Conservation (phyloP, 257 asterid genomes). For the Penstemon eatonii region DNA sequence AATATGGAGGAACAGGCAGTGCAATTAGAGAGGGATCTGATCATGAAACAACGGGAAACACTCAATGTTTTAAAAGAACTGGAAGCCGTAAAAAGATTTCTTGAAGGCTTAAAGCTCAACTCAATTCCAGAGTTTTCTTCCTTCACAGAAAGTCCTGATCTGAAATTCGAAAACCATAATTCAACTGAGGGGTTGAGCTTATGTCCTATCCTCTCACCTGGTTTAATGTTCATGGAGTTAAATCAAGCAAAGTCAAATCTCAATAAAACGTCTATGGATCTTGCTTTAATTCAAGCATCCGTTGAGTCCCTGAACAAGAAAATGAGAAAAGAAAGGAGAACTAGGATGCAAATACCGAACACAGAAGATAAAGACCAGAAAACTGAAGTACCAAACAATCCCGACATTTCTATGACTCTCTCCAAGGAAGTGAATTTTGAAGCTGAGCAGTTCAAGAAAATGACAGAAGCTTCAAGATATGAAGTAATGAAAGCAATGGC, state of each 20-base stretch:
- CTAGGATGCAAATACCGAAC: conserved; percentile 24
- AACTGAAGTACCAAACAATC: conserved; percentile 9
- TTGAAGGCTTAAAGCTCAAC: conserved; percentile 53
- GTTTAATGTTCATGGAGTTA: conserved; percentile 57
- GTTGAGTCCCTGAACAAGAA: conserved; percentile 73
- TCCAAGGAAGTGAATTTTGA: conserved; percentile 47
- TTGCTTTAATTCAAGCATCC: conserved; percentile 74
- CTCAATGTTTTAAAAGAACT: conserved; percentile 61
- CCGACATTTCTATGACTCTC: conserved; percentile 16
- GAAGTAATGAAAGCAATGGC: conserved; percentile 87
- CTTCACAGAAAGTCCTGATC: conserved; percentile 39
- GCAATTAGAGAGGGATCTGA: conserved; percentile 50
- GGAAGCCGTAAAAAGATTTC: conserved; percentile 62
- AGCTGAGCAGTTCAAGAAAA: conserved; percentile 80
- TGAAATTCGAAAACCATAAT: conserved; percentile 25
- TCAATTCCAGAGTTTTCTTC: conserved; percentile 53
- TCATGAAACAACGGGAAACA: conserved; percentile 55
- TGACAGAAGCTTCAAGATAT: conserved; percentile 86
- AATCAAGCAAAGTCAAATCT: conserved; percentile 69
- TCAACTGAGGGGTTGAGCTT: conserved; percentile 31
- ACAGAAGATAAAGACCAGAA: conserved; percentile 14
- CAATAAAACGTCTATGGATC: conserved; percentile 63
- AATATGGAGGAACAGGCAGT: conserved; percentile 56
- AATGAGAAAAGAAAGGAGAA: conserved; percentile 41
- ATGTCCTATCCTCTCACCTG: conserved; percentile 49